These are phyloP conservation scores for Dalbergia cochinchinensis DNA, from an alignment of 306 rosid genomes.

Conservation along the genomic window DNA sequence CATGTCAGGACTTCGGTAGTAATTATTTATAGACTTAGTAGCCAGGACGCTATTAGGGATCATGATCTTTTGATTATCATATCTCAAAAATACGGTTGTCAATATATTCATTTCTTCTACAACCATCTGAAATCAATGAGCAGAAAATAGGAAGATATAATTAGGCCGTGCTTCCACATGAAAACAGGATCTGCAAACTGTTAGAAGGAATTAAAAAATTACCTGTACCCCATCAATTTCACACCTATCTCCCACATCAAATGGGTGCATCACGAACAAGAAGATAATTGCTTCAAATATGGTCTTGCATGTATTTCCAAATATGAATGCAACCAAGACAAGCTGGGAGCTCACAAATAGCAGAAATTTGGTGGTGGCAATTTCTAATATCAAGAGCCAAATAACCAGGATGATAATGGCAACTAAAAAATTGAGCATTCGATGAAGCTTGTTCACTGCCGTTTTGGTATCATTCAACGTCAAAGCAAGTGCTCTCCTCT, in stretches of 20 bases:
- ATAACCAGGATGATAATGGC: slow-evolving; percentile 60
- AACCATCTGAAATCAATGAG: slow-evolving; percentile 72
- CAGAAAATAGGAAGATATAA: neutral
- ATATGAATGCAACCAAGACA: slow-evolving; percentile 83
- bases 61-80: slow-evolving; percentile 67
- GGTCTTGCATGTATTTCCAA: slow-evolving; percentile 95
- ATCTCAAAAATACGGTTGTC: slow-evolving; percentile 85
- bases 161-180: slow-evolving; percentile 30
- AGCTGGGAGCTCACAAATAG: slow-evolving; percentile 82
- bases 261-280: slow-evolving; percentile 93
- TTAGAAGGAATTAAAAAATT: neutral
- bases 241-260: slow-evolving; percentile 95
- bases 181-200: neutral
- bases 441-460: slow-evolving; percentile 88
- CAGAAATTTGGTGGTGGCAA: slow-evolving; percentile 77
- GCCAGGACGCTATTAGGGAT: slow-evolving; percentile 82
- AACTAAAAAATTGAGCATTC: slow-evolving; percentile 75
- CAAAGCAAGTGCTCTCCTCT: slow-evolving; percentile 93
- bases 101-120: slow-evolving; percentile 99
- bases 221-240: slow-evolving; percentile 91
- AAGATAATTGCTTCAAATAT: slow-evolving; percentile 84
- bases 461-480: slow-evolving; percentile 95
- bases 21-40: slow-evolving; percentile 74
- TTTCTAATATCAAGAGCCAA: slow-evolving; percentile 80
- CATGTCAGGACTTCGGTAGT: slow-evolving; percentile 93